Conservation (phyloP, 2,329 filamentous ascomycete species). For the Colletotrichum eleusines region DNA sequence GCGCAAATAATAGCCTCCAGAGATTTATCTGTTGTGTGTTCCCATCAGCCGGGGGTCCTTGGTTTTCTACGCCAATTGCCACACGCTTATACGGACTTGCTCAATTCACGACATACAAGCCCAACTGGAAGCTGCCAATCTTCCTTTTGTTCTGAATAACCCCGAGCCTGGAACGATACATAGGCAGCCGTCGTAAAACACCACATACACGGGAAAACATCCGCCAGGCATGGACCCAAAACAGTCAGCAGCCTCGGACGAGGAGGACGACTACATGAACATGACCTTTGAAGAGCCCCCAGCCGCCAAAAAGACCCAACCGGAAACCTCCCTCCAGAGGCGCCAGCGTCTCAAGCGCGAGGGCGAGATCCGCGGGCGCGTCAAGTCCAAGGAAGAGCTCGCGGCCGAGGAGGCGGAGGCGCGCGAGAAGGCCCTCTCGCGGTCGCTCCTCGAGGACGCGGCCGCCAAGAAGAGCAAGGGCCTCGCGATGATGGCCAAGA, state of each 20-base stretch:
- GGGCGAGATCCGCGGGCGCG: slow-evolving; percentile 74
- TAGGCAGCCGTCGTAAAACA: not conserved
- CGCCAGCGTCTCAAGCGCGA: slow-evolving; percentile 67
- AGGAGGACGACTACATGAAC: slow-evolving; percentile 96
- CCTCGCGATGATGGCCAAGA: slow-evolving; percentile 94
- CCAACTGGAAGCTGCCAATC: not conserved
- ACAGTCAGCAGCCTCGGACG: slow-evolving; percentile 48
- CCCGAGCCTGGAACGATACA: not conserved
- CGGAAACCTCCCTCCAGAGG: slow-evolving; percentile 67
- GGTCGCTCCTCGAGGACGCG: slow-evolving; percentile 73
- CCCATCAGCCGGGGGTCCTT: not conserved
- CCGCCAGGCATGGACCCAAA: slow-evolving; percentile 21
- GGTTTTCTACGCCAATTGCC: not conserved
- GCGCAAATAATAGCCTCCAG: not conserved
- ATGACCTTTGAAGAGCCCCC: slow-evolving; percentile 85
- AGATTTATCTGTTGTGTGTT: not conserved
- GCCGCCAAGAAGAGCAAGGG: slow-evolving; percentile 80
- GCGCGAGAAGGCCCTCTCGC: slow-evolving; percentile 81
- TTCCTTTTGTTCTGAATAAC: not conserved
- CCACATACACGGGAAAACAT: not conserved
- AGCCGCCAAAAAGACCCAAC: slow-evolving; percentile 60
- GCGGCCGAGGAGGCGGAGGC: slow-evolving; percentile 78
- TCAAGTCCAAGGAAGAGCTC: slow-evolving; percentile 86
- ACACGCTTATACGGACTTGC: not conserved
- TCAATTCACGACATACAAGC: not conserved